phyloP scores from a whole-genome alignment of 2,329 filamentous ascomycete species.

The Cryphonectria parasitica region DNA sequence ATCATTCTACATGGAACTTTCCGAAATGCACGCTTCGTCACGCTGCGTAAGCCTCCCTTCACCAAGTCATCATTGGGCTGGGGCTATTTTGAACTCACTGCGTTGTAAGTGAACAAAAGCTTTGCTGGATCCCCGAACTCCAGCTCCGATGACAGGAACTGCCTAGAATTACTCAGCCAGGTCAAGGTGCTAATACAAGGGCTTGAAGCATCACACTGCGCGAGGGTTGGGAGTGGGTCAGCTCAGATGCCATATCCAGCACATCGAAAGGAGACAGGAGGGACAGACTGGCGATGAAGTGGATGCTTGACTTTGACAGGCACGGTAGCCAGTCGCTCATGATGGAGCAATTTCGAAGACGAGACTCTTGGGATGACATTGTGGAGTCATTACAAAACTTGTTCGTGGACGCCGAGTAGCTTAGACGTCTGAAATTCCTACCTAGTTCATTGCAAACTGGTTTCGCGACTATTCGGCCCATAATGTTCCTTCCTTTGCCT shows the following conservation, averaged over 20 bases:
- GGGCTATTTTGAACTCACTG: conserved; percentile 15
- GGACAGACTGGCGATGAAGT: conserved; percentile 12
- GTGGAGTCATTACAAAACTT: conserved; percentile 2
- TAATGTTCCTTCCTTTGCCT: no score
- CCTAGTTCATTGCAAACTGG: no score
- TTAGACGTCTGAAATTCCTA: no score
- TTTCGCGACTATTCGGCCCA: no score
- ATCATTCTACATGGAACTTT: conserved; percentile 16
- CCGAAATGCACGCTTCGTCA: conserved; percentile 13
- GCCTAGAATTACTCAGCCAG: no score
- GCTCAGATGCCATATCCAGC: conserved; percentile 2
- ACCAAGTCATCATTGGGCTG: conserved; percentile 17
- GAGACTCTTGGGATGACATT: background rate
- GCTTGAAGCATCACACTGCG: conserved; percentile 14
- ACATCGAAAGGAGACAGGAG: background rate
- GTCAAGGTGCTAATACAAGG: background rate
- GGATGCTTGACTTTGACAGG: conserved; percentile 5
- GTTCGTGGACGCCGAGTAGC: background rate
- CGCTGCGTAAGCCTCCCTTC: conserved; percentile 16
- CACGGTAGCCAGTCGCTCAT: conserved; percentile 6
- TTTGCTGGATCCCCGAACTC: background rate
- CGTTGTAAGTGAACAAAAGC: background rate
- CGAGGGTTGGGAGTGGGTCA: conserved; percentile 19
- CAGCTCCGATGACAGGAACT: no score
- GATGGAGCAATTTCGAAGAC: background rate